Evolutionary conservation across 257 asterid species (phyloP), one percentile per base, ranked within the genome.

Genomic region (Eustoma russellianum): DNA sequence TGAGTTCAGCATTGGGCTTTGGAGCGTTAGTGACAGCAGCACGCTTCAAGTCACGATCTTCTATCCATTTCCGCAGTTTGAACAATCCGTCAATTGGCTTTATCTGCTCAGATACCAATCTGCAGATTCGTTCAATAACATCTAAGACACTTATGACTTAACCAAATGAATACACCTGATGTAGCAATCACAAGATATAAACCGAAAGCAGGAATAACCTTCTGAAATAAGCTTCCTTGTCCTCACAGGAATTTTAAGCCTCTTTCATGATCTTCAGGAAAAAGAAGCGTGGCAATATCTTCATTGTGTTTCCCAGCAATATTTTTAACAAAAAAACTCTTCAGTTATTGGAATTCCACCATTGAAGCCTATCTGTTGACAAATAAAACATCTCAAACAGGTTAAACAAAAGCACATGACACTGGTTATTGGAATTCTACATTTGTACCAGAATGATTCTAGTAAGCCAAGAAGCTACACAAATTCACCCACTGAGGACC

Each of bases 11-110:
- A 69, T 91, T 91, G 52, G 66, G 83, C 70, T 69, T 80, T 17
- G 98, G 98, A 44, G 96, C 95, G 48, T 91, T 91, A 16, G 96
- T 91, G 11, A 91, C 98, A 55, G 98, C 98, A 72, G 90, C 98
- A 34, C 96, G 79, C 66, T 77, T 91, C 79, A 91, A 53, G 17
- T 93, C 95, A 49, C 66, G 95, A 59, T 79, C 96, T 62, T 91
- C 93, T 46, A 91, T 66, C 98, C 98, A 91, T 67, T 91, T 84
- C 40, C 56, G 74, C 30, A 91, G 53, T 67, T 78, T 83, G 64
- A 66, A 68, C 46, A 91, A 46, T 48, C 98, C 98, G 17, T 77
- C 70, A 14, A 91, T 61, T 2, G 95, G 78, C 66, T 80, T 78
- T 65, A 91, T 13, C 45, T 91, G 77, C 46, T 85, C 98, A 74